These are phyloP conservation scores for Apophysomyces variabilis DNA, from an alignment of 371 early-diverging fungal species.

Conservation along the genomic window DNA sequence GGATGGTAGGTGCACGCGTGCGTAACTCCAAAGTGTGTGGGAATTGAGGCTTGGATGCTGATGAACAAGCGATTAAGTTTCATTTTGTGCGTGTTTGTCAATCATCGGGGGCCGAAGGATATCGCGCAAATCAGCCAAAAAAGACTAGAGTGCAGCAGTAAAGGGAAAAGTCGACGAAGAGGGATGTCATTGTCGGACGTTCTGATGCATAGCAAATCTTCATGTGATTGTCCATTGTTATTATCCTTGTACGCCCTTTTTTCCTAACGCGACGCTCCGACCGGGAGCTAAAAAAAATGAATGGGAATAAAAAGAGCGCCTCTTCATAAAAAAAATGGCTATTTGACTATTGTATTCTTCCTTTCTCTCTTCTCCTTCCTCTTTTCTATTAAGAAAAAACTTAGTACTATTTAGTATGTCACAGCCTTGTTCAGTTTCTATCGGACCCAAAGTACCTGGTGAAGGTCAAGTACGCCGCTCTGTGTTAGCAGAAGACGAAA, in stretches of 20 bases:
- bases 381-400: not conserved
- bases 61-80: too few relatives aligned
- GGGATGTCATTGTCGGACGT: not conserved
- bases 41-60: too few relatives aligned
- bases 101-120: too few relatives aligned
- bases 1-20: too few relatives aligned
- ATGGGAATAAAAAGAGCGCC: not conserved
- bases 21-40: too few relatives aligned
- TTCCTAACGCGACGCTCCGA: conserved; percentile 5
- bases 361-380: not conserved
- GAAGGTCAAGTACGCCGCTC: conserved; percentile 58
- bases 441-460: conserved; percentile 41
- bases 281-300: conserved; percentile 11
- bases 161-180: too few relatives aligned
- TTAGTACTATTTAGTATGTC: not conserved
- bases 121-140: too few relatives aligned
- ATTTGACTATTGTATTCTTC: not conserved
- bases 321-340: not conserved
- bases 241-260: not conserved
- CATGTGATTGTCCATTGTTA: conserved; percentile 8
- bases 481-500: conserved; percentile 55
- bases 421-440: conserved; percentile 9
- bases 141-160: too few relatives aligned
- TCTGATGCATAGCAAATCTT: not conserved
- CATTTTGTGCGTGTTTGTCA: too few relatives aligned